phyloP scores from a whole-genome alignment of 2,329 filamentous ascomycete species.

The Helotiales sp. region DNA sequence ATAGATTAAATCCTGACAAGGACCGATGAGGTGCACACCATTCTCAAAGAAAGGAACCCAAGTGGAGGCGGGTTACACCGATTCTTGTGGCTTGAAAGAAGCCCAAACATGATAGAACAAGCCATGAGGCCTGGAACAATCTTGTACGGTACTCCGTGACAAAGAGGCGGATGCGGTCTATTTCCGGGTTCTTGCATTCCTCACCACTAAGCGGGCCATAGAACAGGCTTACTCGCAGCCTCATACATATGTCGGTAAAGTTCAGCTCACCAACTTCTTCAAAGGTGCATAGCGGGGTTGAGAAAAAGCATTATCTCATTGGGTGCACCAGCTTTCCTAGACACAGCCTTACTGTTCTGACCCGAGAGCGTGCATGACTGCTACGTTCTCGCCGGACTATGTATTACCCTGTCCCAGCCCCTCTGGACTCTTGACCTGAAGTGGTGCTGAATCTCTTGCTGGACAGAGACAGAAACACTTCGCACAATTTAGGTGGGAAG shows the following conservation, averaged over 20 bases:
- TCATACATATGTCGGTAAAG: neutral
- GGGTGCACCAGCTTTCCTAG: neutral
- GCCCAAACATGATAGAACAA: neutral
- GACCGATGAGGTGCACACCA: neutral
- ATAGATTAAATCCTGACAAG: neutral
- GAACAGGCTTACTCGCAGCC: neutral
- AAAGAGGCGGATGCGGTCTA: too few relatives aligned
- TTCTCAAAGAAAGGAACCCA: too few relatives aligned
- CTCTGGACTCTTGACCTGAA: too few relatives aligned
- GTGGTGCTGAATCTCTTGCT: too few relatives aligned
- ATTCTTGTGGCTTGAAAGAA: neutral
- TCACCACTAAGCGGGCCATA: conserved; percentile 3
- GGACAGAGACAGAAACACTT: too few relatives aligned
- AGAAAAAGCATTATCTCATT: neutral
- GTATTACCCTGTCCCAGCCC: too few relatives aligned
- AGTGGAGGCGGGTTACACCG: too few relatives aligned
- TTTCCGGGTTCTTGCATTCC: neutral
- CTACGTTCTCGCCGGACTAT: too few relatives aligned
- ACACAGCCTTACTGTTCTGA: conserved; percentile 1
- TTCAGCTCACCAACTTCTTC: neutral
- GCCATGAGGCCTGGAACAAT: neutral
- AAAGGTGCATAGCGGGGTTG: neutral
- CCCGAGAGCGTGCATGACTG: neutral
- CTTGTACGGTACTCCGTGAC: too few relatives aligned
- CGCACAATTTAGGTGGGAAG: too few relatives aligned